Conservation (phyloP, 2,329 filamentous ascomycete genomes). For the Huntiella decipiens region DNA sequence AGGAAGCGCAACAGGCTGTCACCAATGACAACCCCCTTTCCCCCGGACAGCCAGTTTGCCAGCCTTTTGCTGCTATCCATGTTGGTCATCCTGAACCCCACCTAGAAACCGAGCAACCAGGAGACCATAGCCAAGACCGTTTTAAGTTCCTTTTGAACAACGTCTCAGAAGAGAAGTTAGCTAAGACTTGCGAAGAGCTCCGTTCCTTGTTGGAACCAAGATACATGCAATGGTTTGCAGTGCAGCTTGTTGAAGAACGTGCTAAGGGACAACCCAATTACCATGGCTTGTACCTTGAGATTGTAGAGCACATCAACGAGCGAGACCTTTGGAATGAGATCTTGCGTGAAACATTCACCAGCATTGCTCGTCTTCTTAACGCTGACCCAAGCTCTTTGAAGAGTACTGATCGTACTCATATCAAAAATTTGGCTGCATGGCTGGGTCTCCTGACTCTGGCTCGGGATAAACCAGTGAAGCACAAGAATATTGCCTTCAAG, state of each 20-base stretch:
- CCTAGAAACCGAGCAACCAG: slow-evolving; percentile 59
- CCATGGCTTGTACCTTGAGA: slow-evolving; percentile 77
- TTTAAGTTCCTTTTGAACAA: slow-evolving; percentile 96
- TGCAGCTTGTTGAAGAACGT: slow-evolving; percentile 84
- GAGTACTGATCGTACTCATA: slow-evolving; percentile 51
- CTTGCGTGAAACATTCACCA: slow-evolving; percentile 80
- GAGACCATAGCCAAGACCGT: slow-evolving; percentile 72
- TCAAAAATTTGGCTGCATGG: slow-evolving; percentile 91
- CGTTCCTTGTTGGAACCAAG: slow-evolving; percentile 57
- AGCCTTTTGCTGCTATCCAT: slow-evolving; percentile 61
- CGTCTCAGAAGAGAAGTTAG: slow-evolving; percentile 73
- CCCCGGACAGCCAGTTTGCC: slow-evolving; percentile 36
- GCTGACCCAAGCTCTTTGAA: slow-evolving; percentile 44
- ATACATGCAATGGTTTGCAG: slow-evolving; percentile 92
- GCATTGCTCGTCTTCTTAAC: slow-evolving; percentile 72
- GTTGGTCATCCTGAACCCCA: slow-evolving; percentile 49
- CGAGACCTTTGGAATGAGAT: slow-evolving; percentile 69
- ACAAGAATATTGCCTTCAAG: slow-evolving; percentile 93
- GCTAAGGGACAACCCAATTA: slow-evolving; percentile 97
- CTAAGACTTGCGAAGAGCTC: slow-evolving; percentile 67
- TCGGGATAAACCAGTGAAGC: slow-evolving; percentile 84
- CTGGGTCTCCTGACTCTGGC: slow-evolving; percentile 83
- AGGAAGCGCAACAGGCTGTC: neutral
- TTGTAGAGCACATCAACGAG: slow-evolving; percentile 68
- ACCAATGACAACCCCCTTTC: slow-evolving; percentile 16